These are phyloP conservation scores for Russula olivacea DNA, from an alignment of 768 basidiomycete species.

Conservation along the genomic window DNA sequence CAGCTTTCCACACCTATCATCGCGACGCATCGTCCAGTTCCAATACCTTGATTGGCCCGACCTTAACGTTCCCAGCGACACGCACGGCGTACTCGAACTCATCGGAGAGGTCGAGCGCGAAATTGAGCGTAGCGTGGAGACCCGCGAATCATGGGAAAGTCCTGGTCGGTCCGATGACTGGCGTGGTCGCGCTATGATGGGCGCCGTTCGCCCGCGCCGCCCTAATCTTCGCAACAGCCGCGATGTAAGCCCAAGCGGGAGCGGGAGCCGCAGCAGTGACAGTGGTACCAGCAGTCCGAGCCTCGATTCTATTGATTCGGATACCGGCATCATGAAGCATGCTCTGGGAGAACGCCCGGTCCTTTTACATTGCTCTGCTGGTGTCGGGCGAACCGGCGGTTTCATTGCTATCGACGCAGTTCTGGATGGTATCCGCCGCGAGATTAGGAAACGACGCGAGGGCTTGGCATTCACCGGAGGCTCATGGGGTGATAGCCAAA, in stretches of 20 bases:
- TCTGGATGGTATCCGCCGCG: conserved; percentile 65
- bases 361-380: conserved; percentile 86
- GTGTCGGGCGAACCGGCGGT: conserved; percentile 90
- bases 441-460: conserved; percentile 41
- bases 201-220: conserved; percentile 13
- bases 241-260: conserved; percentile 22
- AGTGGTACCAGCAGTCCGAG: conserved; percentile 21
- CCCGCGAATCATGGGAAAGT: conserved; percentile 26
- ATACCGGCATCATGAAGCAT: conserved; percentile 51
- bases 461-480: conserved; percentile 13
- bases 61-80: conserved; percentile 87
- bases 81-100: conserved; percentile 66
- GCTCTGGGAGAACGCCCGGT: conserved; percentile 55
- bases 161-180: conserved; percentile 28
- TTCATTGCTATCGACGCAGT: conserved; percentile 87
- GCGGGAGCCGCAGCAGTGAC: conserved; percentile 15
- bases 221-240: background rate
- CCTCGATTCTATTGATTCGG: conserved; percentile 41
- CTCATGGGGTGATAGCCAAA: conserved; percentile 27
- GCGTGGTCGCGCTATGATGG: conserved; percentile 15
- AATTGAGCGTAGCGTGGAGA: conserved; percentile 26
- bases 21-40: conserved; percentile 73
- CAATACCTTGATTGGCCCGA: conserved; percentile 97
- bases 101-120: conserved; percentile 59
- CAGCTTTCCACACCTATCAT: conserved; percentile 50